Evolutionary conservation across 1,284 basidiomycete species (phyloP), one percentile per base, ranked within the genome.

Genomic region (Mycosarcoma mackinlayi): DNA sequence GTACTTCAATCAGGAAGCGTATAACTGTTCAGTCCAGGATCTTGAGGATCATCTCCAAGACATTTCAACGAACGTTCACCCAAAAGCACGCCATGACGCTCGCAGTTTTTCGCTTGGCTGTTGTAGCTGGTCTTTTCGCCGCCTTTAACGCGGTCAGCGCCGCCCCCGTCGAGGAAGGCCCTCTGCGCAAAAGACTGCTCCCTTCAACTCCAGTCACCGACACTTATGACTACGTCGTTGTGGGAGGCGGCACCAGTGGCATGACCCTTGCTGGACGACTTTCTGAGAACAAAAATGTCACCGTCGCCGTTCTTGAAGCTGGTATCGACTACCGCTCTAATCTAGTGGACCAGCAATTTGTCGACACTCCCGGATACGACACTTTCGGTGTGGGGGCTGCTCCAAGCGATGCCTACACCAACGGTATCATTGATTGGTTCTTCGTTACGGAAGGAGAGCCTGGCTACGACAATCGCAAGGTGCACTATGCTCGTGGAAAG

Each of bases 301-400:
- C 70, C 2, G 76, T 78, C n/a, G 58, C 60, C 25, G 76, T 78
- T 4, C 59, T 78, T 19, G 75, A 77, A 44, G 75, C 75, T 0
- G 75, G 75, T 25, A 72, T 63, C 38, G 75, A 76, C 50, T 69
- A 67, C 40, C 48, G 40, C 13, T 57, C 45, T 18, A 54, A 47
- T 35, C 41, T 62, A 2, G 34, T 66, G 44, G 69, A 69, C 37
- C 53, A 66, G 30, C 56, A 64, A 37, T 50, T 75, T n/a, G 62
- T 64, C 39, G 48, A 70, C 21, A 66, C 56, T 8, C 73, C 73
- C 1, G 73, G 73, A 4, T 62, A 50, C 19, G 73, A 77, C 30
- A 53, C 59, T 6, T 44, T 67, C 25, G 66, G 73, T 21, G 56
- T 57, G 2, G 75, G 75, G 3, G 28, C 56, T 4, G 47, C 47